Base-by-base conservation (phyloP, 441 rosid genomes). In the Daphne laureola region DNA sequence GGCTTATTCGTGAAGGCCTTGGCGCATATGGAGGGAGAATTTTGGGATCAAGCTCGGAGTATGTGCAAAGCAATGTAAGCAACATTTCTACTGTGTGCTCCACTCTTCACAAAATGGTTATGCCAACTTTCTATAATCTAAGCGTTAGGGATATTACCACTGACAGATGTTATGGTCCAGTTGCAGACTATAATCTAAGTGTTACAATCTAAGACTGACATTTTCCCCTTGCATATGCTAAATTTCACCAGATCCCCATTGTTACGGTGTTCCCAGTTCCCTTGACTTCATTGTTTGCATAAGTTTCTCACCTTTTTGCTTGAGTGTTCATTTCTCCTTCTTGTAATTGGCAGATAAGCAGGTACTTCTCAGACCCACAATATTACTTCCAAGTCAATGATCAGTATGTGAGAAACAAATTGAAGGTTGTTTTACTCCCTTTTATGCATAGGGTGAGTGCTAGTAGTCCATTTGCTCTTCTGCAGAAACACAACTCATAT, bases 321-420 rank as follows among this genome's bases (percentile, higher is more conserved):
- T 60, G 61, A 45, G 55, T 23, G 21, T 13, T 55, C 57, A 42
- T 38, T 14, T n/a, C 46, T 46, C 44, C 25, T 8, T 41, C 56
- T 59, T 56, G 13, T 40, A 68, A 70, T 51, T 49, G 64, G 64
- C 87, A 88, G 98, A 88, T 91, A 65, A 83, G 87, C 64, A 75
- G 90, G 52, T 91, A 78, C 61, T 80, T 91, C 68, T 91, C 96
- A 18, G 93, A 91, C 71, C 98, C 93, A 13, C 98, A 88, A 55
- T 91, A 88, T 73, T 91, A 91, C 62, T 91, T 91, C 69, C 98
- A 91, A 91, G 98, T 91, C 69, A 91, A 86, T 71, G 95, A 84
- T 56, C 95, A 79, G 38, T 91, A 88, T 43, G 98, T 91, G 74
- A 88, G 87, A 78, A 91, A 91, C 90, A 91, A 91, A 67, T 69